Evolutionary conservation across 176 grass and related monocot genomes (phyloP).

Genomic region (Carex pumila): DNA sequence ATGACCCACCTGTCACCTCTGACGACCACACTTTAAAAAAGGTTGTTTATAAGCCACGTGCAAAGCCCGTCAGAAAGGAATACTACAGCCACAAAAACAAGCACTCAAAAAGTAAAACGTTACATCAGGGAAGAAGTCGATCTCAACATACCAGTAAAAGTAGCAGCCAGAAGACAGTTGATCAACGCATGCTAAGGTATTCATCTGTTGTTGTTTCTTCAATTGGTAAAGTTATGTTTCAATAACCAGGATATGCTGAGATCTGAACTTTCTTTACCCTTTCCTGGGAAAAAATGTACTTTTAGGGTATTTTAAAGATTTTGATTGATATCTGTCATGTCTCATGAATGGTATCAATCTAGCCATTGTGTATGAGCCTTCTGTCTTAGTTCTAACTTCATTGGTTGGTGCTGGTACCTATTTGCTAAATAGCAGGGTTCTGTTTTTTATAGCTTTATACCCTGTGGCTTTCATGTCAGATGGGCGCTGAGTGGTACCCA

Average conservation of each 20-base stretch:
- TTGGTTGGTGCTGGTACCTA: not conserved
- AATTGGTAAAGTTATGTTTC: not conserved
- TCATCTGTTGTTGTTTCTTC: not conserved
- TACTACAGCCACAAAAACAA: slow-evolving; percentile 53
- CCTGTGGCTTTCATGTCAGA: not conserved
- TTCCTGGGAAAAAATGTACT: not conserved
- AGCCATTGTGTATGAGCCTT: not conserved
- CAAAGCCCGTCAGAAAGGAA: slow-evolving; percentile 48
- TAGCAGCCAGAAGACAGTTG: slow-evolving; percentile 5
- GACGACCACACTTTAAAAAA: slow-evolving; percentile 59
- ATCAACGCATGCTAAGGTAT: slow-evolving; percentile 13
- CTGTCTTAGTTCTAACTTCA: not conserved
- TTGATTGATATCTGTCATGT: not conserved
- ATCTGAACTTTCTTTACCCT: not conserved
- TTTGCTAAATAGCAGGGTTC: not conserved
- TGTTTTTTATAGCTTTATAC: not conserved
- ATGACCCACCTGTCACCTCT: slow-evolving; percentile 88
- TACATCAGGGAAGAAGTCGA: slow-evolving; percentile 53
- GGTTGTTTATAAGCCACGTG: slow-evolving; percentile 12
- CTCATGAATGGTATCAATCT: not conserved
- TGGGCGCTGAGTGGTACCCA: not conserved
- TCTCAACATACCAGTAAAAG: slow-evolving; percentile 38
- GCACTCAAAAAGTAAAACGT: slow-evolving; percentile 34
- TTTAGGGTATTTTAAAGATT: not conserved
- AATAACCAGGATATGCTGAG: not conserved